Evolutionary conservation across 495 filamentous ascomycete genomes (phyloP).

Genomic region (Xylaria flabelliformis): DNA sequence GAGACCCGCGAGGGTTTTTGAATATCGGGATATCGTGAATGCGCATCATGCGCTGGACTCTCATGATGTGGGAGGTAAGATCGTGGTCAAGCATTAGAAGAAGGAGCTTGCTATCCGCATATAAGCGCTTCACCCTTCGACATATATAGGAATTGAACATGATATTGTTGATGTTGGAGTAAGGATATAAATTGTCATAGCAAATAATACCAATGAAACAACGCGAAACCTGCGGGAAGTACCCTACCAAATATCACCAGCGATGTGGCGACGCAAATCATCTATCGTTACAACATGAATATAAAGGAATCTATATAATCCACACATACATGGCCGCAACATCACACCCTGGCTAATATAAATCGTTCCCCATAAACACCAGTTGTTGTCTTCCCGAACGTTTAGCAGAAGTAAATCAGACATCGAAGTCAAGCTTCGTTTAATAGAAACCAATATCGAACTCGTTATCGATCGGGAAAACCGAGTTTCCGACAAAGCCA

Average conservation of each 20-base stretch:
- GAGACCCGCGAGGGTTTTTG: conserved; percentile 42
- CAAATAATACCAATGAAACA: neutral
- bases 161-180: neutral
- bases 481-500: neutral
- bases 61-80: conserved; percentile 44
- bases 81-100: conserved; percentile 42
- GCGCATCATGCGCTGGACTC: conserved; percentile 47
- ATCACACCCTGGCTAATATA: neutral
- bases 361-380: neutral
- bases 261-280: neutral
- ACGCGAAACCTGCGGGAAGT: neutral
- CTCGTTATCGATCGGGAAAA: neutral
- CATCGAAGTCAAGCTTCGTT: neutral
- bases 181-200: neutral
- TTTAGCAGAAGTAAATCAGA: neutral
- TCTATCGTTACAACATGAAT: neutral
- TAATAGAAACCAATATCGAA: neutral
- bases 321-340: neutral
- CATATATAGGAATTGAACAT: neutral
- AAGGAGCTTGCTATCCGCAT: neutral
- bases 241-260: neutral
- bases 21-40: conserved; percentile 42
- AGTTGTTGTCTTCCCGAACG: neutral
- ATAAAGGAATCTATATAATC: neutral
- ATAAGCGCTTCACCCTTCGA: too few species aligned